Evolutionary conservation across 2,329 filamentous ascomycete genomes (phyloP).

Genomic region (Cytospora mali): DNA sequence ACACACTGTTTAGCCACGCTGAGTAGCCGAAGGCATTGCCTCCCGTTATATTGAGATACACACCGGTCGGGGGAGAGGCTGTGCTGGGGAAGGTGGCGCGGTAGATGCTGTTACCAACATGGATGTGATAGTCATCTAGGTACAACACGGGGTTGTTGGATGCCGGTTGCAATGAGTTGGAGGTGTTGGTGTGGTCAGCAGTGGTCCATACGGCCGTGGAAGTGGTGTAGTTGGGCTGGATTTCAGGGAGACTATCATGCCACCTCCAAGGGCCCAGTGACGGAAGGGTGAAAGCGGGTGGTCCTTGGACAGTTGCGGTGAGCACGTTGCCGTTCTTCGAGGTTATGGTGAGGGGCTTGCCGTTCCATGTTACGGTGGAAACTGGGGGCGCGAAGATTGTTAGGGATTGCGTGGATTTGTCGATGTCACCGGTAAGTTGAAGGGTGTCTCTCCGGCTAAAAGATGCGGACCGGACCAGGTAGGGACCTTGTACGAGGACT

Average conservation of each 20-base stretch:
- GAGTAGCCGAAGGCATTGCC: slow-evolving; percentile 60
- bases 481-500: slow-evolving; percentile 56
- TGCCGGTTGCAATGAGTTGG: slow-evolving; percentile 50
- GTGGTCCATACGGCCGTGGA: slow-evolving; percentile 47
- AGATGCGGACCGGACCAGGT: slow-evolving; percentile 51
- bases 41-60: slow-evolving; percentile 55
- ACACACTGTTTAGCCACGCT: slow-evolving; percentile 59
- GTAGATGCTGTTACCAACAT: slow-evolving; percentile 57
- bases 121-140: slow-evolving; percentile 59
- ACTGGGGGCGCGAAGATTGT: slow-evolving; percentile 52
- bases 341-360: slow-evolving; percentile 38
- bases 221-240: slow-evolving; percentile 45
- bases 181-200: slow-evolving; percentile 52
- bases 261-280: slow-evolving; percentile 49
- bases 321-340: slow-evolving; percentile 36
- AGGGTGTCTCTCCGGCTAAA: slow-evolving; percentile 40
- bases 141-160: slow-evolving; percentile 57
- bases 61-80: slow-evolving; percentile 41
- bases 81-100: slow-evolving; percentile 52
- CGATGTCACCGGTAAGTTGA: slow-evolving; percentile 48
- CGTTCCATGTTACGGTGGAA: slow-evolving; percentile 55
- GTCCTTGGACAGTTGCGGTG: slow-evolving; percentile 35
- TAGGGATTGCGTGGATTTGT: slow-evolving; percentile 42
- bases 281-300: slow-evolving; percentile 42
- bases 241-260: slow-evolving; percentile 52